Conservation (phyloP, 1,284 basidiomycete genomes). For the Ganoderma resinaceum region DNA sequence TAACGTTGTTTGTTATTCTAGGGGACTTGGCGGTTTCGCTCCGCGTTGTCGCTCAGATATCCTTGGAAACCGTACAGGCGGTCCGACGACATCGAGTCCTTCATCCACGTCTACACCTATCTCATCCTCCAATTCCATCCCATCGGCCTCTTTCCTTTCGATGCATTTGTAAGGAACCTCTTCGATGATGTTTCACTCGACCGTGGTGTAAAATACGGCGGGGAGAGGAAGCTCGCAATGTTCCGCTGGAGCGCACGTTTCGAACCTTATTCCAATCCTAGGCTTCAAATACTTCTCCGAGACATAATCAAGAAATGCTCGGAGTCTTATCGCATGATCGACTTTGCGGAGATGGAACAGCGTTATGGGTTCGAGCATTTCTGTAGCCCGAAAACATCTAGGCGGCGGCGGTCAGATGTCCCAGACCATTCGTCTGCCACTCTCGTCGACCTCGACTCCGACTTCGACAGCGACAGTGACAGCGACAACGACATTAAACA, state of each 20-base stretch:
- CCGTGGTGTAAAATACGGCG: not conserved
- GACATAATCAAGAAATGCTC: not conserved
- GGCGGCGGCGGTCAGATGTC: too few relatives aligned
- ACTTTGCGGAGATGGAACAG: not conserved
- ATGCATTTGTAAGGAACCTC: not conserved
- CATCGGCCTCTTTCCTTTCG: not conserved
- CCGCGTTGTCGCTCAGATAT: constrained; percentile 4
- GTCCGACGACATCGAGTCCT: constrained; percentile 27
- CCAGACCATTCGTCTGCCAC: not conserved
- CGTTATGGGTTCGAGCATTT: not conserved
- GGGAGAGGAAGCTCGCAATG: not conserved
- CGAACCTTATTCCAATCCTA: not conserved
- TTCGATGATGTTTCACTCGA: not conserved
- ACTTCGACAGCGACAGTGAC: too few relatives aligned
- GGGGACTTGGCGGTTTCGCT: constrained; percentile 28
- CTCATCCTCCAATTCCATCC: not conserved
- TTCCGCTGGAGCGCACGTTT: too few relatives aligned
- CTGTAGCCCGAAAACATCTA: too few relatives aligned
- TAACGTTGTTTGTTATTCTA: not conserved
- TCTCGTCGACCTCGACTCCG: too few relatives aligned
- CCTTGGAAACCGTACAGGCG: constrained; percentile 16
- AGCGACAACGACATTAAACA: too few relatives aligned
- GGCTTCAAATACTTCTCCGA: not conserved
- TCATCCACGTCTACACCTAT: constrained; percentile 14
- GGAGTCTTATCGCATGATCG: not conserved